Conservation (phyloP, 345 rosid species). For the Pseudoturritis turrita region DNA sequence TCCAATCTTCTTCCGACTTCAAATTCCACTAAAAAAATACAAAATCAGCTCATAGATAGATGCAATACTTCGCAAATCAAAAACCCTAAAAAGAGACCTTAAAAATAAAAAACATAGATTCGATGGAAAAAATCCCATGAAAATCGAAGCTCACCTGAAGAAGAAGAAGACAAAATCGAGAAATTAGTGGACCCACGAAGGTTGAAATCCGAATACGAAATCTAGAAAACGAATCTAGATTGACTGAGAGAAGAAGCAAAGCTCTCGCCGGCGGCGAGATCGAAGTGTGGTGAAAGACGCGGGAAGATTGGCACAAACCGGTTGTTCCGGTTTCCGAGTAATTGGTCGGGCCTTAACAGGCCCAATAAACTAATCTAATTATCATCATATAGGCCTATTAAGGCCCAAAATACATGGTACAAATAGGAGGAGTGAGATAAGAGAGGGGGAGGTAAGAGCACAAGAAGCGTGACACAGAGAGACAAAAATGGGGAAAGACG, state of each 20-base stretch:
- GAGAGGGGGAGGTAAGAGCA: background rate
- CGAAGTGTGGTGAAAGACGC: slow-evolving; percentile 27
- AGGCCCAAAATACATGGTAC: background rate
- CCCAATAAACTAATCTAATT: background rate
- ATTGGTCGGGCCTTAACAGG: too few species aligned
- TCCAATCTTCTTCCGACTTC: slow-evolving; percentile 2
- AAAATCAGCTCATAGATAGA: slow-evolving; percentile 1
- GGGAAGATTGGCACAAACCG: slow-evolving; percentile 26
- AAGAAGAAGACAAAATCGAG: background rate
- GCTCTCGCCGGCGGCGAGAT: slow-evolving; percentile 30
- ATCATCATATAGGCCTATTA: background rate
- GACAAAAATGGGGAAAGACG: slow-evolving; percentile 48
- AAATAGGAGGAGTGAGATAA: slow-evolving; percentile 17
- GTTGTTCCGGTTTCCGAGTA: background rate
- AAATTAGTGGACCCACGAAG: background rate
- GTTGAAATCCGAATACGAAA: background rate
- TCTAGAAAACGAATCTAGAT: background rate
- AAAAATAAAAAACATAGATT: background rate
- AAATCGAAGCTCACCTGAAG: slow-evolving; percentile 14
- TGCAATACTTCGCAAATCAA: background rate
- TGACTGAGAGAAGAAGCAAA: slow-evolving; percentile 12
- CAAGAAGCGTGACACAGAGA: slow-evolving; percentile 6
- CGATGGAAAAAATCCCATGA: background rate
- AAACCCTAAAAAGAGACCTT: slow-evolving; percentile 16
- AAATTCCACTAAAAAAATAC: background rate